Evolutionary conservation across 306 rosid genomes (phyloP), one percentile per base, ranked within the genome.

Genomic region (Cucumis cinereus): DNA sequence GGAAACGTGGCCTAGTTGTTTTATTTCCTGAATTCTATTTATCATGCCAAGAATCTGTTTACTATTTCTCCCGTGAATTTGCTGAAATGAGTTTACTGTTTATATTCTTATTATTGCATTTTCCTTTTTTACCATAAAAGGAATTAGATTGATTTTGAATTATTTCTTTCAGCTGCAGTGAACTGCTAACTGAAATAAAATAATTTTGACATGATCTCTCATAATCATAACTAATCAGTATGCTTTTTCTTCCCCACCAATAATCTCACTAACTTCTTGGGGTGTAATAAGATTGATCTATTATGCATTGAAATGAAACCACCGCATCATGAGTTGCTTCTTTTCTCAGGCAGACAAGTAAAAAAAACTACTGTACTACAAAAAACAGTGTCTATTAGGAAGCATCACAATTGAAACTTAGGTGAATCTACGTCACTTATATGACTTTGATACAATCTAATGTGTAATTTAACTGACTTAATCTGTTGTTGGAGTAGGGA

Each of bases 21-120:
- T 70, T 52, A 15, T 70, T 70, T 70, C 40, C 58, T 47, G 75
- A 47, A 70, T 13, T 49, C 45, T 50, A 72, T 72, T 49, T 28
- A 72, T 16, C 76, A 50, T 26, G 60, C 59, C 57, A 72, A 47
- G 26, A 28, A 63, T 28, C 43, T 72, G 60, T 50, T 72, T 72
- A 72, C 76, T 72, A 10, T 72, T 72, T 72, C 76, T 50, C 76
- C 60, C 76, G 76, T 72, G 76, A 72, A 50, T 72, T 50, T 28
- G 41, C 60, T 72, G 43, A 72, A 50, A 49, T 50, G 45, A 49
- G 60, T 15, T 26, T 50, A 1, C 26, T 26, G 40, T 47, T 45
- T 47, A 22, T 41, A 41, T 69, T 69, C 0, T 7, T 45, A 20
- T 77, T 30, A 19, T 72, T 28, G 15, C 15, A 24, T 70, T 70